These are phyloP conservation scores for Vitis amurensis DNA, from an alignment of 164 flowering plant species.

Conservation along the genomic window DNA sequence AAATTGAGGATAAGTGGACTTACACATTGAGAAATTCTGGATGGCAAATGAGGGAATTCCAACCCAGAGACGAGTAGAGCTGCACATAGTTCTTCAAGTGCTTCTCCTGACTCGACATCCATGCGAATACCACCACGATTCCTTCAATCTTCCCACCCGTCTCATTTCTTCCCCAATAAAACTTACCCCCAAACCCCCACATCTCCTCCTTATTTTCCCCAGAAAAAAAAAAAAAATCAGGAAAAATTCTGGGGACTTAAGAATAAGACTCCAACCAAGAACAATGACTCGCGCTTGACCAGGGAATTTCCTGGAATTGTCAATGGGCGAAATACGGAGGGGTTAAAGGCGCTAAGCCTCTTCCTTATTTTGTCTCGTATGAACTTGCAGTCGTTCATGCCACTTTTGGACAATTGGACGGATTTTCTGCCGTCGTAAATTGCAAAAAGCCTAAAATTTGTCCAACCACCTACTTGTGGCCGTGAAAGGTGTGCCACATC, in stretches of 20 bases:
- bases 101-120: constrained; percentile 91
- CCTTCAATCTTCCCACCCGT: constrained; percentile 47
- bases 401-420: no score
- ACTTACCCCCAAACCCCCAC: constrained; percentile 94
- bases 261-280: no score
- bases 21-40: constrained; percentile 81
- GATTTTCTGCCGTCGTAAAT: background rate
- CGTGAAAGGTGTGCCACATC: background rate
- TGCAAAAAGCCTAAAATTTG: no score
- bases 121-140: constrained; percentile 80
- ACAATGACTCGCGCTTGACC: no score
- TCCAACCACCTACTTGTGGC: background rate
- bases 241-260: background rate
- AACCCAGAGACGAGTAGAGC: constrained; percentile 78
- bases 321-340: no score
- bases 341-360: no score
- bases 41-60: constrained; percentile 91
- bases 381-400: no score
- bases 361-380: no score
- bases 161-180: constrained; percentile 80
- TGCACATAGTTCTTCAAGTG: constrained; percentile 65
- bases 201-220: constrained; percentile 27
- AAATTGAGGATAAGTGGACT: constrained; percentile 15
- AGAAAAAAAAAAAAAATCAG: background rate
- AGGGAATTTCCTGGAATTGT: no score